A percentile compares a stretch with the other conserved stretches of the same genome.
phyloP scores from a whole-genome alignment of 2,329 filamentous ascomycete species.

The Scedosporium apiospermum region DNA sequence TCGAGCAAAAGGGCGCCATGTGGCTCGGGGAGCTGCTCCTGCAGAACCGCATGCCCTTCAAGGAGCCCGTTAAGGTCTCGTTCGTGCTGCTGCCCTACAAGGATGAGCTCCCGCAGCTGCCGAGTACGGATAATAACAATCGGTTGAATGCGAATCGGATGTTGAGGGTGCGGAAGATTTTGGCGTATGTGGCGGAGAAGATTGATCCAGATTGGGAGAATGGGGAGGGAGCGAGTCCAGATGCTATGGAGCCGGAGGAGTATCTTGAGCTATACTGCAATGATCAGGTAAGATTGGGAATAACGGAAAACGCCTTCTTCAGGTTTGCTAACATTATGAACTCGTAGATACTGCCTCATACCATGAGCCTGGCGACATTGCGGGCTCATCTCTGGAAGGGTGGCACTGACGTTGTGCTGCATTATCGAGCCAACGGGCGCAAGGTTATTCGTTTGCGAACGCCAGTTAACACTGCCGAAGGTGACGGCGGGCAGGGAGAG shows the following conservation, averaged over 20 bases:
- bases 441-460: slow-evolving; percentile 45
- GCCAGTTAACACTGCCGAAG: slow-evolving; percentile 13
- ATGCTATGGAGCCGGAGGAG: slow-evolving; percentile 70
- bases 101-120: slow-evolving; percentile 64
- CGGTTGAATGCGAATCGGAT: slow-evolving; percentile 94
- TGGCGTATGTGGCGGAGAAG: slow-evolving; percentile 83
- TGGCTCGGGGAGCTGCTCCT: slow-evolving; percentile 89
- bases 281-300: slow-evolving; percentile 58
- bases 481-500: background rate
- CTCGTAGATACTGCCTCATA: slow-evolving; percentile 55
- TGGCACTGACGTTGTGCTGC: slow-evolving; percentile 81
- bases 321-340: background rate
- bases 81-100: slow-evolving; percentile 81
- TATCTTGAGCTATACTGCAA: slow-evolving; percentile 95
- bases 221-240: slow-evolving; percentile 31
- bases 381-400: slow-evolving; percentile 90
- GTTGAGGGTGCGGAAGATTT: slow-evolving; percentile 89
- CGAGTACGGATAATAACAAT: slow-evolving; percentile 70
- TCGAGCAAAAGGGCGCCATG: slow-evolving; percentile 79
- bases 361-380: slow-evolving; percentile 90
- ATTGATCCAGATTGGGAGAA: slow-evolving; percentile 65
- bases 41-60: slow-evolving; percentile 69
- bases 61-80: slow-evolving; percentile 94
- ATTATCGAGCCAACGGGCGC: slow-evolving; percentile 87
- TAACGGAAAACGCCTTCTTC: too few relatives aligned